Evolutionary conservation across 805 yeast genomes (phyloP), one percentile per base, ranked within the genome.

Genomic region (baker's yeast (Saccharomyces cerevisiae)): DNA sequence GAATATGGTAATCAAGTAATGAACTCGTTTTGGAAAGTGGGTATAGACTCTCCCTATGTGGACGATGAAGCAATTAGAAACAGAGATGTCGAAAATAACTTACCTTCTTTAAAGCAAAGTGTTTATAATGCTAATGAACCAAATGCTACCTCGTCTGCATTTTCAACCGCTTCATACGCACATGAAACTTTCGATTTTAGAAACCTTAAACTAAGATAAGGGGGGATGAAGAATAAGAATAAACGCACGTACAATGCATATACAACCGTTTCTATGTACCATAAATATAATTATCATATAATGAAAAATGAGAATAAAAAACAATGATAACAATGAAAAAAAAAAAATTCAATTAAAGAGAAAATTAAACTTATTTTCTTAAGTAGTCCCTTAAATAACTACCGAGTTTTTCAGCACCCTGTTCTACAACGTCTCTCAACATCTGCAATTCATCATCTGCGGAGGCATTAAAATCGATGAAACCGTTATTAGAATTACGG

Each of bases 401-500:
- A 29, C 95, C 89, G 53, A 92, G 76, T 72, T 88, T 90, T 66
- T 84, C 87, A 26, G 97, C 98, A 55, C 98, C 98, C 60, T 83
- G 87, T 71, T 92, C 98, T 59, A 94, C 79, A 14, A 90, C 97
- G 70, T 89, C 96, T 73, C 88, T 90, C 66, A 94, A 74, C 54
- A 85, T 89, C 50, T 86, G 89, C 67, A 94, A 75, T 71, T 94
- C 99, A 65, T 94, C 96, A 62, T 84, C 84, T n/a, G 92, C 85
- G 54, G 85, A 83, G 50, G 84, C 83, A 52, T 85, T 77, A 65
- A 88, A 83, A 58, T 84, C 80, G 46, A 82, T 89, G 54, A 87
- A 73, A 53, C 83, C 83, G 48, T 66, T 56, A 26, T 53, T 69
- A 22, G 69, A 60, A 24, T 66, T 62, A 29, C 55, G 57, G 43